Evolutionary conservation across 2,329 filamentous ascomycete genomes (phyloP), one percentile per base, ranked within the genome.

Genomic region (Trichoderma pleuroti): DNA sequence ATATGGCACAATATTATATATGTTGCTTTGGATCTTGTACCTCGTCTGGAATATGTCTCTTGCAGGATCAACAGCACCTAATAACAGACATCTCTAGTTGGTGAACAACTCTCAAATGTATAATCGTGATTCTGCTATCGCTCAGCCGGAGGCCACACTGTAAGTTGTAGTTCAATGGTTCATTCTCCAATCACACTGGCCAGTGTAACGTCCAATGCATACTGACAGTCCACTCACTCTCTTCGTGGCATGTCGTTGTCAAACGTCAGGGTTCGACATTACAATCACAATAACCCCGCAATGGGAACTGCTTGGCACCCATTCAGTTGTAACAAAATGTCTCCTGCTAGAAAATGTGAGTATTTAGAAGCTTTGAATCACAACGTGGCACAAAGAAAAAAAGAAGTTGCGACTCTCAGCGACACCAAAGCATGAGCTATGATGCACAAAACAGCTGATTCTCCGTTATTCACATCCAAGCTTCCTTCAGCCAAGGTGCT

Each of bases 401-500:
- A 36, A 56, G n/a, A 36, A 52, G 56, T 68, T 24, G 56, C 52
- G 56, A 28, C 56, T 21, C 56, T 68, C 34, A 68, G 54, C 42
- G 34, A 61, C 66, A 61, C 66, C 57, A 34, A 32, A 32, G 7
- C 21, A 32, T 24, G 26, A 52, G n/a, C 49, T 26, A 59, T 46
- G 60, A 70, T 70, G 42, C 68, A 63, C 59, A 65, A 26, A 68
- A 28, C 56, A 21, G 26, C 54, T 6, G 36, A 39, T 18, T 52
- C 18, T 32, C 9, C 39, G 61, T 18, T 11, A 26, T 36, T 36
- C 52, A 52, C 26, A 12, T 1, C 2, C 39, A 60, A 60, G 11
- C 6, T 3, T 16, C 49, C 16, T n/a, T 36, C 6, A 18, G n/a
- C n/a, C 21, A 28, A 52, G 7, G 21, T 16, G 14, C 7, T 49